phyloP scores from a whole-genome alignment of 75 land plant species.

The Azolla pinnata region DNA sequence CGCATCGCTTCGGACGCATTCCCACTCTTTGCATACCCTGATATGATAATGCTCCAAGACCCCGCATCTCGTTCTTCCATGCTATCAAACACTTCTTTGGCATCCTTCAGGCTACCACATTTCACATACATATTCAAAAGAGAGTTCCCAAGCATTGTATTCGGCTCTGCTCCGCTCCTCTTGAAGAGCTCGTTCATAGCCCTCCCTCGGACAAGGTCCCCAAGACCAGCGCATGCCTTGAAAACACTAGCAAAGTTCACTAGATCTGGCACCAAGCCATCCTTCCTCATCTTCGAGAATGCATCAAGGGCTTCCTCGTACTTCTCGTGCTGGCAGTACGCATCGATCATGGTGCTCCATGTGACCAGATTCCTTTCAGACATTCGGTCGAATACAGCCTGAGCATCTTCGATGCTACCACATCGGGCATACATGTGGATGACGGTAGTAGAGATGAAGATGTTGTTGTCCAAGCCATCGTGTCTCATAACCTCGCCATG shows the following conservation, averaged over 20 bases:
- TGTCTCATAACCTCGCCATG: not conserved
- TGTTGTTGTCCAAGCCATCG: slow-evolving; percentile 8
- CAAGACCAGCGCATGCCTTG: slow-evolving; percentile 2
- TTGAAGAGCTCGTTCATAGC: not conserved
- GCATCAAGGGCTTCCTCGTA: not conserved
- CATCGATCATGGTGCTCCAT: slow-evolving; percentile 13
- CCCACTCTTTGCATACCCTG: slow-evolving; percentile 9
- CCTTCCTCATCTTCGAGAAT: not conserved
- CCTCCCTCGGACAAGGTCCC: not conserved
- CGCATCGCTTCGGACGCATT: slow-evolving; percentile 3
- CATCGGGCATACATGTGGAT: slow-evolving; percentile 11
- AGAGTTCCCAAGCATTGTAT: slow-evolving; percentile 4
- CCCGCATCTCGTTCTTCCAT: slow-evolving; percentile 7
- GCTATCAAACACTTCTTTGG: slow-evolving; percentile 1
- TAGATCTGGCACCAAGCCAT: not conserved
- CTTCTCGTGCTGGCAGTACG: slow-evolving; percentile 1
- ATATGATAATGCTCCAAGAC: slow-evolving; percentile 8
- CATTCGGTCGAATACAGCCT: slow-evolving; percentile 7
- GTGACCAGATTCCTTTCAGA: not conserved
- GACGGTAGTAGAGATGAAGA: not conserved
- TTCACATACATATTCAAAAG: slow-evolving; percentile 17
- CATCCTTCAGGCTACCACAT: slow-evolving; percentile 14
- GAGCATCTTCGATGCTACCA: slow-evolving; percentile 10
- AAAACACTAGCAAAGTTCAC: not conserved
- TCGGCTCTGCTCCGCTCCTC: slow-evolving; percentile 1